Evolutionary conservation across 176 grass and related monocot genomes (phyloP), one percentile per base, ranked within the genome.

Genomic region (Lolium perenne): DNA sequence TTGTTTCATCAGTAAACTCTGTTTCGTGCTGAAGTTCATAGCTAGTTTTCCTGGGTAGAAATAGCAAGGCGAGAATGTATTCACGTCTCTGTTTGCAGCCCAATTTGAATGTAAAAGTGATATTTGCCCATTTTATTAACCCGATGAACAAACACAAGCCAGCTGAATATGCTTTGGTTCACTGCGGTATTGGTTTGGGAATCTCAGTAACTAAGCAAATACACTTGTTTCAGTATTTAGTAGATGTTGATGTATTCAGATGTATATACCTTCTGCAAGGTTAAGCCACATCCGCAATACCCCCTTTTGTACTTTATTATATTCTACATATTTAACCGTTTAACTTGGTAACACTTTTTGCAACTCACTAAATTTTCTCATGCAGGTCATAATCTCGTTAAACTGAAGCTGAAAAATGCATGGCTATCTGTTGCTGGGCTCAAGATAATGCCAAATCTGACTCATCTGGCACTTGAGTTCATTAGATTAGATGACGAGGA

Each of bases 401-500:
- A 77, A 69, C 53, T 98, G 80, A 64, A 84, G 45, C 55, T 98
- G 62, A 89, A 62, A 83, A 98, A 98, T 58, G 87, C 93, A 61
- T 98, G 89, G 89, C 81, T 98, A 80, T 98, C 93, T 53, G 84
- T 92, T 71, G 73, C 89, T 71, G 87, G 88, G 48, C 89, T 98
- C 43, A 90, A 80, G 76, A 61, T 80, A 72, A 95, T 98, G 93
- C 80, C 69, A 43, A 94, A 58, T 50, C 83, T 95, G 18, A 89
- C 90, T 81, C 63, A 81, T 79, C 72, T 98, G 38, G 87, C 77
- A 1, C 88, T 98, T 81, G 90, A 90, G 22, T 92, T 90, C 47
- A 87, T 98, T 72, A 90, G 93, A 86, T 81, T 95, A 71, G 89
- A 92, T 22, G 90, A 98, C 68, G 88, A 92, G 86, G 57, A 95